Percentiles rank a stretch among this genome's conserved stretches.
Conservation (phyloP, 2,329 filamentous ascomycete species). For the Capronia epimyces region DNA sequence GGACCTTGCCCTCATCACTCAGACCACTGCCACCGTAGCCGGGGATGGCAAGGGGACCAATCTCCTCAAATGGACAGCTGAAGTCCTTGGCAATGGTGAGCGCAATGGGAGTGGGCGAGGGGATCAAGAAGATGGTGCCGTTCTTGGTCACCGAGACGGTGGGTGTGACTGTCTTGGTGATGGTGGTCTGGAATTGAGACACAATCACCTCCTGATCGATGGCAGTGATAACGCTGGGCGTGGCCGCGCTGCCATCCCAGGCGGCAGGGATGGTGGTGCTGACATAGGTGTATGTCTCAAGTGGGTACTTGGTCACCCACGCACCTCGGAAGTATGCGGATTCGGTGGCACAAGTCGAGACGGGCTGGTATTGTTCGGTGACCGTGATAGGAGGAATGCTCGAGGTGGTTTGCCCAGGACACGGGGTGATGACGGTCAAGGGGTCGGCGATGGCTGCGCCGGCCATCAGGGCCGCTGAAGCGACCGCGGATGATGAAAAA, state of each 20-base stretch:
- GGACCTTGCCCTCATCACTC: slow-evolving; percentile 18
- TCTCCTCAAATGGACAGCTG: slow-evolving; percentile 21
- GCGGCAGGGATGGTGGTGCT: slow-evolving; percentile 23
- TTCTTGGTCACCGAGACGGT: slow-evolving; percentile 8
- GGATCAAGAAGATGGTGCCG: slow-evolving; percentile 7
- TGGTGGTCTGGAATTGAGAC: slow-evolving; percentile 14
- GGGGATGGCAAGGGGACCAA: slow-evolving; percentile 25
- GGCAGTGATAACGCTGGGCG: slow-evolving; percentile 19
- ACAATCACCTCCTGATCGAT: slow-evolving; percentile 19
- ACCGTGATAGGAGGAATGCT: slow-evolving; percentile 16
- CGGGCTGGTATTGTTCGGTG: slow-evolving; percentile 20
- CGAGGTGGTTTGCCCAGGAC: slow-evolving; percentile 9
- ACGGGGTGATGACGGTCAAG: slow-evolving; percentile 18
- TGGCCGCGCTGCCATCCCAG: slow-evolving; percentile 11
- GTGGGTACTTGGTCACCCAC: slow-evolving; percentile 15
- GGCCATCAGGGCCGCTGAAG: slow-evolving; percentile 13
- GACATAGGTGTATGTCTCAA: slow-evolving; percentile 22
- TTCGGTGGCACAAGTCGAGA: slow-evolving; percentile 18
- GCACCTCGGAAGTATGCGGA: slow-evolving; percentile 16
- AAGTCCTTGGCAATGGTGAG: slow-evolving; percentile 23
- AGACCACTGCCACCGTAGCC: slow-evolving; percentile 25
- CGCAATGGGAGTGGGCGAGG: slow-evolving; percentile 9
- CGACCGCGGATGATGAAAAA: slow-evolving; percentile 9
- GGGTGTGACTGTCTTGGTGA: slow-evolving; percentile 20
- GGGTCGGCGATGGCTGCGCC: slow-evolving; percentile 17